Conservation (phyloP, 352 stramenopile genomes). For the Phytophthora kernoviae region DNA sequence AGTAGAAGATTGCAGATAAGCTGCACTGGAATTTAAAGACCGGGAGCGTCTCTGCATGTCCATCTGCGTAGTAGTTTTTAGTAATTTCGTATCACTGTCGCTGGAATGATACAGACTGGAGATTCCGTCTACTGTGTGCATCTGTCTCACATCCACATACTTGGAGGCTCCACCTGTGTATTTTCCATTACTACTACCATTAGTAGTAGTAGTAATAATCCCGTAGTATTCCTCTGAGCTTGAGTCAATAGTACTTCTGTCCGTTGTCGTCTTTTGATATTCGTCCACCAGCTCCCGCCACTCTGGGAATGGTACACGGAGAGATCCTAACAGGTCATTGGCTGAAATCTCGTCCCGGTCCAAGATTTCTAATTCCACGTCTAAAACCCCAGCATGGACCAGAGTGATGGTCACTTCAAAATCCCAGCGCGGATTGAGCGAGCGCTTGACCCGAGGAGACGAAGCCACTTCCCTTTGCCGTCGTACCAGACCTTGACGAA, state of each 20-base stretch:
- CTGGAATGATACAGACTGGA: constrained; percentile 5
- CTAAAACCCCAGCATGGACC: constrained; percentile 53
- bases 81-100: constrained; percentile 36
- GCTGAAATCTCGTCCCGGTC: constrained; percentile 74
- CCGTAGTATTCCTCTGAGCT: neutral
- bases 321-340: constrained; percentile 68
- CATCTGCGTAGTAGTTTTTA: constrained; percentile 2
- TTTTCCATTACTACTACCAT: too few relatives aligned
- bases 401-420: constrained; percentile 64
- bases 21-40: constrained; percentile 45
- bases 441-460: constrained; percentile 74
- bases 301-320: constrained; percentile 76
- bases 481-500: constrained; percentile 82
- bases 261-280: constrained; percentile 32
- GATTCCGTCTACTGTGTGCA: constrained; percentile 13
- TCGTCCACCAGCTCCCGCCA: constrained; percentile 59
- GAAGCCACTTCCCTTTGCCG: constrained; percentile 67
- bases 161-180: too few relatives aligned
- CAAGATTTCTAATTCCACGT: constrained; percentile 75
- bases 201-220: too few relatives aligned
- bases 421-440: constrained; percentile 80
- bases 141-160: constrained; percentile 22
- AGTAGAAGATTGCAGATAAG: constrained; percentile 30
- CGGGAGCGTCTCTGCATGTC: constrained; percentile 38
- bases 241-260: constrained; percentile 7